Evolutionary conservation across 257 asterid species (phyloP).

Genomic region (Fraxinus excelsior): DNA sequence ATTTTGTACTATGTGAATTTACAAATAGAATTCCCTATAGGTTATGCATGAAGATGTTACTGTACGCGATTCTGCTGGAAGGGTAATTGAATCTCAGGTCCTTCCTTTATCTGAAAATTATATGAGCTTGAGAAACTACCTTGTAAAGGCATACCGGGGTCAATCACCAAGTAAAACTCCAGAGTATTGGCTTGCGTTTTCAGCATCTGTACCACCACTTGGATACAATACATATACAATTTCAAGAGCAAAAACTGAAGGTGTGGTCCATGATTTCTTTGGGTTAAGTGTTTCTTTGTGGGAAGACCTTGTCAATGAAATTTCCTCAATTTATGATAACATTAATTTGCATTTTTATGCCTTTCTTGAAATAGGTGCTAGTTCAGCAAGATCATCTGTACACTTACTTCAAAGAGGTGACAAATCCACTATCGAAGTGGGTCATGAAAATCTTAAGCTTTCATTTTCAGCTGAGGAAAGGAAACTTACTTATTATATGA

Average conservation of each 20-base stretch:
- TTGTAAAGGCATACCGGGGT: conserved; percentile 39
- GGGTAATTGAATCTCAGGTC: conserved; percentile 38
- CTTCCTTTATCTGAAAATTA: conserved; percentile 37
- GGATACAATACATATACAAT: conserved; percentile 40
- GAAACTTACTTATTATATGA: conserved; percentile 42
- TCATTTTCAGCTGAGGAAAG: conserved; percentile 49
- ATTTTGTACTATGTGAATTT: neutral
- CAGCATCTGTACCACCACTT: conserved; percentile 42
- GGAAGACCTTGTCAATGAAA: conserved; percentile 6
- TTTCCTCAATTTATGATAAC: neutral
- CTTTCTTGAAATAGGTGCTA: conserved; percentile 27
- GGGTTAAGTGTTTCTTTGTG: neutral
- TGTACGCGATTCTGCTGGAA: conserved; percentile 41
- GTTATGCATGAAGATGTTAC: conserved; percentile 29
- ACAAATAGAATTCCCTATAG: conserved; percentile 16
- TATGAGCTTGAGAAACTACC: conserved; percentile 35
- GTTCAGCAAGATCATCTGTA: conserved; percentile 31
- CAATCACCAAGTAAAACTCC: conserved; percentile 30
- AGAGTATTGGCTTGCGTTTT: conserved; percentile 41
- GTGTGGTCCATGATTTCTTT: conserved; percentile 21
- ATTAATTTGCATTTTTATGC: conserved; percentile 5
- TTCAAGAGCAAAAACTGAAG: conserved; percentile 32
- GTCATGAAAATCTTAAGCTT: conserved; percentile 68
- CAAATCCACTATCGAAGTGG: conserved; percentile 45
- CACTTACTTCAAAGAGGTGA: conserved; percentile 28